Percentiles rank a stretch among this genome's conserved stretches.
Conservation (phyloP, 108 stramenopile species). For the Cylindrotheca fusiformis region DNA sequence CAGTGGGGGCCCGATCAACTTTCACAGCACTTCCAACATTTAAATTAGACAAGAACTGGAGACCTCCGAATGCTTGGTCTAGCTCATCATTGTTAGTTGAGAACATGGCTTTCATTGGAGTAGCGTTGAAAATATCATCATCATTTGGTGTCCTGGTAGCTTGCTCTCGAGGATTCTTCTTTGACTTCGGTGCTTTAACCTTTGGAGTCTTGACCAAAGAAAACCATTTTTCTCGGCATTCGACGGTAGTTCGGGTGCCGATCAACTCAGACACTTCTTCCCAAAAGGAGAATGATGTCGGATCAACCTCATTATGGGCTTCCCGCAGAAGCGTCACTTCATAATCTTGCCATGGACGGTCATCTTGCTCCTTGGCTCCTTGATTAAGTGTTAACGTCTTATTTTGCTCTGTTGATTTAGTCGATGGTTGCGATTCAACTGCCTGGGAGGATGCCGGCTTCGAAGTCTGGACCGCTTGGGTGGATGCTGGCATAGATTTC, state of each 20-base stretch:
- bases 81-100: slow-evolving; percentile 1
- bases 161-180: background rate
- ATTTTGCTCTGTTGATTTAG: background rate
- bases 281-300: slow-evolving; percentile 54
- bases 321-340: slow-evolving; percentile 6
- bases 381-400: background rate
- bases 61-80: background rate
- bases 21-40: slow-evolving; percentile 31
- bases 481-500: no score
- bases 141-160: slow-evolving; percentile 4
- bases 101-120: slow-evolving; percentile 39
- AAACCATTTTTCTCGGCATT: slow-evolving; percentile 57
- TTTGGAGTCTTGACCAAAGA: slow-evolving; percentile 47
- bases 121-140: slow-evolving; percentile 52
- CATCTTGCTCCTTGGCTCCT: background rate
- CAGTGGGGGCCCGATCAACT: background rate
- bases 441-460: no score
- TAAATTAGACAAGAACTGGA: slow-evolving; percentile 9
- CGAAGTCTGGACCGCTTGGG: no score
- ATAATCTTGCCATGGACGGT: background rate
- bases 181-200: slow-evolving; percentile 8
- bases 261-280: slow-evolving; percentile 41
- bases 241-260: slow-evolving; percentile 27
- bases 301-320: slow-evolving; percentile 43
- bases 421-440: background rate